Percentiles rank a stretch among this genome's conserved stretches.
These are phyloP conservation scores for Rhodotorula sp. DNA, from an alignment of 1,284 basidiomycete genomes.

Conservation along the genomic window DNA sequence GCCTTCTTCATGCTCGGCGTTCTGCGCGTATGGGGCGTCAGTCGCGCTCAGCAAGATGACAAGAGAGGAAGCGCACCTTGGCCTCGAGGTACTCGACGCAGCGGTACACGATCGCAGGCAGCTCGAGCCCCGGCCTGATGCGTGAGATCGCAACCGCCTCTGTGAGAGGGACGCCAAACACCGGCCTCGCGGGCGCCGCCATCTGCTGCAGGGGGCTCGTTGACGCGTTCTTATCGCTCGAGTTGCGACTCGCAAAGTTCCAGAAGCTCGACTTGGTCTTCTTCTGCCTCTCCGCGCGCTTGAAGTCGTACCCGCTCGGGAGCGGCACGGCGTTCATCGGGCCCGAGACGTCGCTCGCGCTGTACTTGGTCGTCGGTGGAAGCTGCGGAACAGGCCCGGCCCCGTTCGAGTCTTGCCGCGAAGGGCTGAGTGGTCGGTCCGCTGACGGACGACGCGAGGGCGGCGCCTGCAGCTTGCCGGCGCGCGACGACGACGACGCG, in stretches of 20 bases:
- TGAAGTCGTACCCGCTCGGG: conserved; percentile 83
- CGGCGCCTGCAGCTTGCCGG: conserved; percentile 25
- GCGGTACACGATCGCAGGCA: conserved; percentile 93
- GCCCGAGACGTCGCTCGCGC: conserved; percentile 78
- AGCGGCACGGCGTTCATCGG: conserved; percentile 83
- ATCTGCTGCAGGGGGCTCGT: neutral
- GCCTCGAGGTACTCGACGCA: conserved; percentile 59
- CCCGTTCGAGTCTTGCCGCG: conserved; percentile 47
- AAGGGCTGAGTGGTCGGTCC: conserved; percentile 24
- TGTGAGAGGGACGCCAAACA: conserved; percentile 85
- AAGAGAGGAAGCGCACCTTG: conserved; percentile 24
- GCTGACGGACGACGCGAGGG: conserved; percentile 9
- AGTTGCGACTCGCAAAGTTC: conserved; percentile 35
- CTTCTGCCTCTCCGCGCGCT: conserved; percentile 44
- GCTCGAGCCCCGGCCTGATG: conserved; percentile 66
- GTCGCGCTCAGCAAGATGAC: neutral
- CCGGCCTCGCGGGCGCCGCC: conserved; percentile 58
- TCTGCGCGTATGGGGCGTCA: conserved; percentile 50
- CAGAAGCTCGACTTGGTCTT: conserved; percentile 74
- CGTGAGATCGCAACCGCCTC: conserved; percentile 86
- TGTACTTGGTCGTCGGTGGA: conserved; percentile 54
- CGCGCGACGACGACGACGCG: neutral
- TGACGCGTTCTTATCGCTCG: conserved; percentile 25
- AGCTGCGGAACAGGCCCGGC: conserved; percentile 56
- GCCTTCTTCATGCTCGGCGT: conserved; percentile 94